Percentiles rank a stretch among this genome's conserved stretches.
phyloP scores from a whole-genome alignment of 345 rosid genomes.

The Hypericum perforatum region DNA sequence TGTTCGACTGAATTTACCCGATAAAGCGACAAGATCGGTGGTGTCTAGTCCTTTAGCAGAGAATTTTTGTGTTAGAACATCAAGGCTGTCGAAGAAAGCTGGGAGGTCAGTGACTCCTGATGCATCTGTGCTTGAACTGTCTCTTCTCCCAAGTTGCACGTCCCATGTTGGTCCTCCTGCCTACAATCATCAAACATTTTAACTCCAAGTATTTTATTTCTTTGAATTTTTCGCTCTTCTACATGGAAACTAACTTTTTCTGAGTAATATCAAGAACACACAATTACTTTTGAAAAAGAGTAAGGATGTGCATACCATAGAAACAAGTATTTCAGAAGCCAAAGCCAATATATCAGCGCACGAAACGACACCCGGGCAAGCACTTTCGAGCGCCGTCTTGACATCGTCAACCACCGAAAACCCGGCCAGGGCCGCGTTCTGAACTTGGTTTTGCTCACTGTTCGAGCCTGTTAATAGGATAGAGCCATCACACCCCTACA shows the following conservation, averaged over 20 bases:
- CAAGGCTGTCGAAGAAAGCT: conserved; percentile 44
- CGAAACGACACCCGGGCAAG: neutral
- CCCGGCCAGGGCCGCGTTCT: neutral
- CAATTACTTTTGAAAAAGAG: neutral
- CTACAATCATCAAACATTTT: conserved; percentile 38
- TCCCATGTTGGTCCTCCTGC: conserved; percentile 77
- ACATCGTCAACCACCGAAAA: neutral
- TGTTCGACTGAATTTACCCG: conserved; percentile 31
- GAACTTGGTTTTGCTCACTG: neutral
- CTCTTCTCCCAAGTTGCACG: conserved; percentile 88
- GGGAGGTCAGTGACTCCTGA: conserved; percentile 77
- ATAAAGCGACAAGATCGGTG: conserved; percentile 69
- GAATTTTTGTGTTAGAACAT: conserved; percentile 42
- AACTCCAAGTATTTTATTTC: conserved; percentile 47
- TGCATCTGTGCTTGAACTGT: conserved; percentile 64
- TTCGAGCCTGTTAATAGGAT: neutral
- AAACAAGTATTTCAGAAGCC: neutral
- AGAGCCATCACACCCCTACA: conserved; percentile 1
- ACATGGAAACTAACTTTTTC: conserved; percentile 70
- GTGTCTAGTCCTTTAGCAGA: conserved; percentile 61
- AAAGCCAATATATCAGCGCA: conserved; percentile 4
- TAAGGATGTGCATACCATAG: neutral
- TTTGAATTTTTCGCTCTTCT: conserved; percentile 33
- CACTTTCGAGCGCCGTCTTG: neutral
- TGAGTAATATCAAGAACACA: neutral